Evolutionary conservation across 768 basidiomycete genomes (phyloP).

Genomic region (Termitomyces titanicus): DNA sequence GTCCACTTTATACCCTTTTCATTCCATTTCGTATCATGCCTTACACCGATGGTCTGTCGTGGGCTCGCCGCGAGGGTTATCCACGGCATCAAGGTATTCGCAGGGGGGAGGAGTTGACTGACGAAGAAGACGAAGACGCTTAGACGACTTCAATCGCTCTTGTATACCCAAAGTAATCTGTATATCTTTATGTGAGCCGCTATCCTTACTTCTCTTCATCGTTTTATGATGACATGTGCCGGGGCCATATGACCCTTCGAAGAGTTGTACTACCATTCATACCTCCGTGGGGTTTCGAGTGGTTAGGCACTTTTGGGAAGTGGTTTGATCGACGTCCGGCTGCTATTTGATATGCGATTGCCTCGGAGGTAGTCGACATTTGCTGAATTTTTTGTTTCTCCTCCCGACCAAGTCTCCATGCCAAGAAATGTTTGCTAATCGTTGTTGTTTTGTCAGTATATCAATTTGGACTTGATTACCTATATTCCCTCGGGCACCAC

Average conservation of each 20-base stretch:
- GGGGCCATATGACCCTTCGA: slow-evolving; percentile 85
- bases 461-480: not conserved
- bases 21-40: slow-evolving; percentile 79
- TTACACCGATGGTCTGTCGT: slow-evolving; percentile 78
- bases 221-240: slow-evolving; percentile 62
- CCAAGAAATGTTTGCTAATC: not conserved
- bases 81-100: slow-evolving; percentile 58
- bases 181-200: not conserved
- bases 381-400: not conserved
- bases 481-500: not conserved
- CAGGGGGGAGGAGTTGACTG: slow-evolving; percentile 85
- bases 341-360: slow-evolving; percentile 5
- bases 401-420: not conserved
- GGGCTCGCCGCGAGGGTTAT: slow-evolving; percentile 70
- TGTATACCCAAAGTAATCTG: not conserved
- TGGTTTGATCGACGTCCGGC: slow-evolving; percentile 61
- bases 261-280: slow-evolving; percentile 8
- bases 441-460: not conserved
- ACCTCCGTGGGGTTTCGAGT: not conserved
- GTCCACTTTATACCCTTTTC: slow-evolving; percentile 75
- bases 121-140: slow-evolving; percentile 64
- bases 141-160: slow-evolving; percentile 1
- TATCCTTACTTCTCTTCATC: not conserved
- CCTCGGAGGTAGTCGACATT: not conserved
- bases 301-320: slow-evolving; percentile 37